Conservation (phyloP, 73 alveolate genomes). For the Paramecium bursaria region DNA sequence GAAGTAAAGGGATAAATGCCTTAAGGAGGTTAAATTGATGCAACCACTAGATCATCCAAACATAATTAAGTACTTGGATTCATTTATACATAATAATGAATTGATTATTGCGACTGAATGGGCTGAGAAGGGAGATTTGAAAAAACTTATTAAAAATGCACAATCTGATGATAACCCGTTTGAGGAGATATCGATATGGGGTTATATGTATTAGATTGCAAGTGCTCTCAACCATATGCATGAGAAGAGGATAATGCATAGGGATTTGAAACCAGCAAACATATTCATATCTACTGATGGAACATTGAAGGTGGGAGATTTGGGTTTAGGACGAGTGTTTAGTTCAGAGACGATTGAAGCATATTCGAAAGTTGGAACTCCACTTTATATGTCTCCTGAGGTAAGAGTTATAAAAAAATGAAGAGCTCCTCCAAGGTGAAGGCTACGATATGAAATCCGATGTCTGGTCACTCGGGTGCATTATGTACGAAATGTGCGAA, state of each 20-base stretch:
- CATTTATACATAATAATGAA: conserved; percentile 92
- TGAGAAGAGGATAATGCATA: conserved; percentile 94
- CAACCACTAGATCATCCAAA: conserved; percentile 92
- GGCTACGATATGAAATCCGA: conserved; percentile 98
- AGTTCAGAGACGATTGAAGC: conserved; percentile 95
- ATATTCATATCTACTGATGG: conserved; percentile 93
- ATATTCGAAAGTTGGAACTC: conserved; percentile 97
- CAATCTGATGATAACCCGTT: conserved; percentile 83
- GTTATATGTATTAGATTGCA: conserved; percentile 88
- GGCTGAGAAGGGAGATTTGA: conserved; percentile 99
- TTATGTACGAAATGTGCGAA: conserved; percentile 91
- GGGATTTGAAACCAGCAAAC: conserved; percentile 99
- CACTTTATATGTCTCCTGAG: conserved; percentile 98
- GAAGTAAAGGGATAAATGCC: conserved; percentile 92
- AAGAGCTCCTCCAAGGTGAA: conserved; percentile 83
- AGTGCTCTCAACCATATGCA: conserved; percentile 96
- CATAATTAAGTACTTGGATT: conserved; percentile 92
- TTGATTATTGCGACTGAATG: conserved; percentile 96
- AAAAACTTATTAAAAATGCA: conserved; percentile 84
- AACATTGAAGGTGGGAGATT: conserved; percentile 92
- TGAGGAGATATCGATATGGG: conserved; percentile 90
- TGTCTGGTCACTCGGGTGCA: conserved; percentile 98
- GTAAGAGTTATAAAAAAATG: conserved; percentile 68
- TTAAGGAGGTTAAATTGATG: conserved; percentile 88
- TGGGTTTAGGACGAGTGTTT: conserved; percentile 94